Percentiles rank a stretch among this genome's conserved stretches.
Conservation (phyloP, 2,329 filamentous ascomycete genomes). For the Alternaria consortialis region DNA sequence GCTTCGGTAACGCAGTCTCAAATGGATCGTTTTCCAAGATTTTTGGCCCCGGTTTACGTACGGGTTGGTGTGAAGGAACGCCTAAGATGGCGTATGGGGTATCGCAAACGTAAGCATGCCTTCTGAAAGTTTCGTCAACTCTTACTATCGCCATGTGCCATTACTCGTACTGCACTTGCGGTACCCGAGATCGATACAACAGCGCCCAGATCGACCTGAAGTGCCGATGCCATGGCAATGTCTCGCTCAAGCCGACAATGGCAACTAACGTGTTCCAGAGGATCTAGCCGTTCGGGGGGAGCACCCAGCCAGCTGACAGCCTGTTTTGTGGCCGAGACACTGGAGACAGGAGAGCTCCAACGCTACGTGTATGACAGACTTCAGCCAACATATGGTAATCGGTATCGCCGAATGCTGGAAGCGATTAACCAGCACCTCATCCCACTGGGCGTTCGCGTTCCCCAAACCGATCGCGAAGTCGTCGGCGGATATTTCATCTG, state of each 20-base stretch:
- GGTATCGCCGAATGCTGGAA: slow-evolving; percentile 64
- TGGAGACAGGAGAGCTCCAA: slow-evolving; percentile 62
- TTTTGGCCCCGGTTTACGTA: slow-evolving; percentile 79
- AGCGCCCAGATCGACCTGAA: not conserved
- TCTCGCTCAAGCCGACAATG: slow-evolving; percentile 12
- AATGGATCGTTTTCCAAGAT: slow-evolving; percentile 95
- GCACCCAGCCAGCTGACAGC: slow-evolving; percentile 68
- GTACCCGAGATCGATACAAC: not conserved
- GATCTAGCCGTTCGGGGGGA: slow-evolving; percentile 67
- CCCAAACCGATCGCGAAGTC: slow-evolving; percentile 56
- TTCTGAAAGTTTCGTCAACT: not conserved
- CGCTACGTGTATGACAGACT: slow-evolving; percentile 62
- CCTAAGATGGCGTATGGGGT: slow-evolving; percentile 67
- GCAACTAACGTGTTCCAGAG: slow-evolving; percentile 53
- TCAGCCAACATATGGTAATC: slow-evolving; percentile 63
- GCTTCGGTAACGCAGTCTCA: slow-evolving; percentile 81
- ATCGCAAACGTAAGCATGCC: slow-evolving; percentile 63
- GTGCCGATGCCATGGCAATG: slow-evolving; percentile 7
- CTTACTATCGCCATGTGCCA: slow-evolving; percentile 1
- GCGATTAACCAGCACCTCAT: slow-evolving; percentile 68
- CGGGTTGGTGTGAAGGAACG: slow-evolving; percentile 86
- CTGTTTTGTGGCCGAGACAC: slow-evolving; percentile 64
- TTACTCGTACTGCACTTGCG: not conserved
- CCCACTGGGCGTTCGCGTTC: slow-evolving; percentile 67
- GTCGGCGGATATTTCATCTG: slow-evolving; percentile 90